phyloP scores from a whole-genome alignment of 805 yeast species.

The Ogataea salicorniae region DNA sequence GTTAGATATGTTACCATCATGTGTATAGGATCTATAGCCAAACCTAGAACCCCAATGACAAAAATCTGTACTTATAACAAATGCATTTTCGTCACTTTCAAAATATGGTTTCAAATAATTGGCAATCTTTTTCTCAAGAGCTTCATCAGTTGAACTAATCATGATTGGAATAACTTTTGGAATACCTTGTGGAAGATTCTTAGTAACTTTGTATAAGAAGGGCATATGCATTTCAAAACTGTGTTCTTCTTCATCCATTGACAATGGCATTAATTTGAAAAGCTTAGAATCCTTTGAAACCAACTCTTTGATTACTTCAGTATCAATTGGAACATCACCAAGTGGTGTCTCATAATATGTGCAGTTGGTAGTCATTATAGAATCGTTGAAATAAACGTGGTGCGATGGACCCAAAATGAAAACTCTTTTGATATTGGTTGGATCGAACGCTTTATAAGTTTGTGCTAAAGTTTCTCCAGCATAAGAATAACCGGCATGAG shows the following conservation, averaged over 20 bases:
- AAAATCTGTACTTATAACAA: constrained; percentile 84
- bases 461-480: constrained; percentile 76
- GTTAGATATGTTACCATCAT: constrained; percentile 26
- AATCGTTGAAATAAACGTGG: constrained; percentile 70
- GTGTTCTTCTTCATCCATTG: constrained; percentile 79
- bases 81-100: constrained; percentile 50
- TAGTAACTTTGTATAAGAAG: constrained; percentile 48
- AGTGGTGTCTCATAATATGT: constrained; percentile 71
- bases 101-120: constrained; percentile 47
- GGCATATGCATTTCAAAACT: constrained; percentile 95
- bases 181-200: constrained; percentile 20
- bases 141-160: constrained; percentile 56
- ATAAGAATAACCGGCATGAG: constrained; percentile 88
- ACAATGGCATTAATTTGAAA: constrained; percentile 52
- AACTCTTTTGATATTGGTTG: constrained; percentile 50
- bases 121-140: constrained; percentile 42
- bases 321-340: constrained; percentile 69
- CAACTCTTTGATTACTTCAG: constrained; percentile 35
- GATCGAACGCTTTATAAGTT: constrained; percentile 69
- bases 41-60: constrained; percentile 89
- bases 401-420: constrained; percentile 92
- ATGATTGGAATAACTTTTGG: constrained; percentile 71
- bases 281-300: constrained; percentile 30
- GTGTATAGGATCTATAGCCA: constrained; percentile 49
- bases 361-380: constrained; percentile 49